These are phyloP conservation scores for Cercospora sp. DNA, from an alignment of 2,329 filamentous ascomycete species.

Conservation along the genomic window DNA sequence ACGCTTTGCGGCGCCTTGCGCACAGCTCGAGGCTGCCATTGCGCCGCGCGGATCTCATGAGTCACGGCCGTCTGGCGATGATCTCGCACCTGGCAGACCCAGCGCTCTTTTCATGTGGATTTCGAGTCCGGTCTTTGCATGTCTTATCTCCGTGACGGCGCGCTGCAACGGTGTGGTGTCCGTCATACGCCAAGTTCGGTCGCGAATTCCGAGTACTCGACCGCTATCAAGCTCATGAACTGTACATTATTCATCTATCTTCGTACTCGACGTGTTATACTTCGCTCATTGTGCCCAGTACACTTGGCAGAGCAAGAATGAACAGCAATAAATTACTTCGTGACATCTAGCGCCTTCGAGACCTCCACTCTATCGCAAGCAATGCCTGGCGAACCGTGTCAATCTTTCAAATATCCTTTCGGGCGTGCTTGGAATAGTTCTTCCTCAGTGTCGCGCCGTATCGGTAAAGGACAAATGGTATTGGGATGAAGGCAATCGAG, in stretches of 20 bases:
- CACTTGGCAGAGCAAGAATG: neutral
- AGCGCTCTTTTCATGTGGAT: neutral
- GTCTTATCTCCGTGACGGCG: neutral
- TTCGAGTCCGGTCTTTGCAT: neutral
- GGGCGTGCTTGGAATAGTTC: conserved; percentile 43
- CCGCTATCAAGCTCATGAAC: neutral
- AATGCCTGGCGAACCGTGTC: neutral
- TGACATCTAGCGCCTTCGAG: neutral
- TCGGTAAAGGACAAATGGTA: conserved; percentile 48
- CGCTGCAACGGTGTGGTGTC: neutral
- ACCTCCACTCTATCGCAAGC: neutral
- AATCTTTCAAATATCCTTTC: conserved; percentile 42
- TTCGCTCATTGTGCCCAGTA: neutral
- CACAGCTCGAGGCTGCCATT: neutral
- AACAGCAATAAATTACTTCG: neutral
- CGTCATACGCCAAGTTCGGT: neutral
- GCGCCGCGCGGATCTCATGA: neutral
- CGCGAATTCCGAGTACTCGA: neutral
- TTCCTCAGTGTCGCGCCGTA: conserved; percentile 45
- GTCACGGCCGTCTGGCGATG: neutral
- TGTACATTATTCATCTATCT: neutral
- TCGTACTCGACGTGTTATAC: neutral
- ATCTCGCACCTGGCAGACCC: neutral
- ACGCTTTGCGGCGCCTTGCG: neutral
- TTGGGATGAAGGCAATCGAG: conserved; percentile 47